phyloP scores from a whole-genome alignment of 345 rosid genomes.

The Dipteronia sinensis region DNA sequence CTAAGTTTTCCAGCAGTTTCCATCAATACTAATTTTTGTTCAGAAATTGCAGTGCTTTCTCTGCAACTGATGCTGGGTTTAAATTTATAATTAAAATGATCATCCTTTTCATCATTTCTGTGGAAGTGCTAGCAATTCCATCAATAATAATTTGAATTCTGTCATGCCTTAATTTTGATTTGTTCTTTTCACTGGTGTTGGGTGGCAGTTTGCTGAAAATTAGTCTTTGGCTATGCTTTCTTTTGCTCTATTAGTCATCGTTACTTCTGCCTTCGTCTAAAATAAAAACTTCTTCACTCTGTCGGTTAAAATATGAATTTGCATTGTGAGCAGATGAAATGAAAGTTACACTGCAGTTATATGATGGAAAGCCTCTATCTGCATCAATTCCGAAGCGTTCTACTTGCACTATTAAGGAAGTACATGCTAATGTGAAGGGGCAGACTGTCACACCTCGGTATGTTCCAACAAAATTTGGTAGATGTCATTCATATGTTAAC shows the following conservation, averaged over 20 bases:
- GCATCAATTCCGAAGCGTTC: conserved; percentile 82
- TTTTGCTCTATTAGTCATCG: not conserved
- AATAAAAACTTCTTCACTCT: not conserved
- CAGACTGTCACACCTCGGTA: conserved; percentile 75
- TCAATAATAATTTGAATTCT: not conserved
- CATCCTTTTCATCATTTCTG: conserved; percentile 9
- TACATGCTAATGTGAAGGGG: conserved; percentile 67
- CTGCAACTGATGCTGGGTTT: not conserved
- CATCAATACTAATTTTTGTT: no score
- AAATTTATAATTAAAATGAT: not conserved
- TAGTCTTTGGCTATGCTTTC: not conserved
- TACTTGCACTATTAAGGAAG: conserved; percentile 70
- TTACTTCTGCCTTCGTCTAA: not conserved
- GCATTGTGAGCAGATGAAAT: conserved; percentile 70
- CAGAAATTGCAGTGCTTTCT: not conserved
- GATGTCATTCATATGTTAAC: not conserved
- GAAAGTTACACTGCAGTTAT: conserved; percentile 71
- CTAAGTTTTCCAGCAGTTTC: not conserved
- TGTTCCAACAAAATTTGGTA: conserved; percentile 5
- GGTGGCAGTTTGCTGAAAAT: not conserved
- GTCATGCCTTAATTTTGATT: not conserved
- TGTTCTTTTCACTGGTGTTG: not conserved
- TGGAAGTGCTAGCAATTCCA: not conserved
- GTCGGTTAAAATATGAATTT: not conserved
- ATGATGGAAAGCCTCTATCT: conserved; percentile 71